Evolutionary conservation across 495 filamentous ascomycete genomes (phyloP), one percentile per base, ranked within the genome.

Genomic region (Pseudotulostoma volvatum): DNA sequence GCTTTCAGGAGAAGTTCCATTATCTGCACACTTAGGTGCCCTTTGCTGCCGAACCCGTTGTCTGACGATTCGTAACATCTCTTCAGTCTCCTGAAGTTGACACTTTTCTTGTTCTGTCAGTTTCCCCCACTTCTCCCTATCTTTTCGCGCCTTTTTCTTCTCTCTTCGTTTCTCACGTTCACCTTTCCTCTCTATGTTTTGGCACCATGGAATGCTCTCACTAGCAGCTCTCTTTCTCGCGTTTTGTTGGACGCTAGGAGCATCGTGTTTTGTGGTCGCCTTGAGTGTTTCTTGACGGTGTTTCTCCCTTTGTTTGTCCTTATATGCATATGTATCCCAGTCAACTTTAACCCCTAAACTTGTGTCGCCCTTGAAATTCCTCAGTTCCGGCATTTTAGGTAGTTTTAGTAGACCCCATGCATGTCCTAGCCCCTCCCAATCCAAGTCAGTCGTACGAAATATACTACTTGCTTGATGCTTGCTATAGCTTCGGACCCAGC

Each of bases 361-460:
- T 28, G 69, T 62, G 47, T 84, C 77, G 23, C 76, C 76, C 0
- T 70, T 60, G 51, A 77, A 84, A 13, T 53, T 70, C 44, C 74
- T 77, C 39, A 87, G 55, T 52, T 97, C 90, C 0, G 92, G 90
- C 90, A 97, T 97, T 54, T 81, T 88, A 31, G 90, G 90, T 36
- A 96, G 66, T 41, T 73, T 77, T 30, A 96, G 62, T 7, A 97
- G 64, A 0, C 77, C 81, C 81, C 86, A 97, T 8, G 78, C 79
- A 39, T 74, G 64, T 2, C 78, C 88, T 1, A 92, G 59, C 32
- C 80, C 81, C 30, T 66, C 61, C 90, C 90, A 97, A 54, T 87
- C 76, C 13, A 93, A 64, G 50, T 90, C 82, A 7, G 66, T 52
- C 3, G 88, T 64, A 3, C 84, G 76, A 65, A 97, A 97, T 44